phyloP scores from a whole-genome alignment of 371 early-diverging fungal genomes.

The Synchytrium microbalum region DNA sequence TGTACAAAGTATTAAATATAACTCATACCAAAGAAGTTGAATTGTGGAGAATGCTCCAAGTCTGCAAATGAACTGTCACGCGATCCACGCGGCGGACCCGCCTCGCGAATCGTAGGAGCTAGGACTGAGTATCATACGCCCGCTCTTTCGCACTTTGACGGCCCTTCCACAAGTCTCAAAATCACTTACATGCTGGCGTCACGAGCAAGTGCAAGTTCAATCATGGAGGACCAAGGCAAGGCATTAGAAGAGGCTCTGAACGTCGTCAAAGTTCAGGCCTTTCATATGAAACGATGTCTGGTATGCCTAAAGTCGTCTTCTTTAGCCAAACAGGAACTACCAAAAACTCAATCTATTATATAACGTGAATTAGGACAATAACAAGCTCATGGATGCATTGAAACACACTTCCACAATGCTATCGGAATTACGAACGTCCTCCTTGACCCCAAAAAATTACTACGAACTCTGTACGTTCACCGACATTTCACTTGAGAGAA shows the following conservation, averaged over 20 bases:
- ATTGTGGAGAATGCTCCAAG: too few species aligned
- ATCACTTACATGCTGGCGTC: too few species aligned
- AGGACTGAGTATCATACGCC: too few species aligned
- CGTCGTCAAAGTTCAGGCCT: slow-evolving; percentile 81
- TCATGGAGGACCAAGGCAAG: slow-evolving; percentile 70
- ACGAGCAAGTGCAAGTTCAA: too few species aligned
- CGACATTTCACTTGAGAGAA: background rate
- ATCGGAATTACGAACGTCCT: slow-evolving; percentile 84
- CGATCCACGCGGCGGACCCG: too few species aligned
- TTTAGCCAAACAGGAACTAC: background rate
- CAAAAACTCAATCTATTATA: too few species aligned
- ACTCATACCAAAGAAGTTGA: too few species aligned
- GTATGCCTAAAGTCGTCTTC: slow-evolving; percentile 48
- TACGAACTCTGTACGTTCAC: slow-evolving; percentile 83
- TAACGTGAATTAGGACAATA: slow-evolving; percentile 53
- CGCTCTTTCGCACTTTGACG: too few species aligned
- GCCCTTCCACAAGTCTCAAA: too few species aligned
- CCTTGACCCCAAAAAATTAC: slow-evolving; percentile 89
- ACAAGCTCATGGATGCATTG: slow-evolving; percentile 88
- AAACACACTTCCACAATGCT: slow-evolving; percentile 95
- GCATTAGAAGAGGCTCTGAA: slow-evolving; percentile 73
- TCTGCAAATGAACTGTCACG: too few species aligned
- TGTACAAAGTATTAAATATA: too few species aligned
- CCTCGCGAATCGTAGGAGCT: too few species aligned
- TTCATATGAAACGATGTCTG: slow-evolving; percentile 79